Evolutionary conservation across 768 basidiomycete species (phyloP), one percentile per base, ranked within the genome.

Genomic region (Leccinum broughii): DNA sequence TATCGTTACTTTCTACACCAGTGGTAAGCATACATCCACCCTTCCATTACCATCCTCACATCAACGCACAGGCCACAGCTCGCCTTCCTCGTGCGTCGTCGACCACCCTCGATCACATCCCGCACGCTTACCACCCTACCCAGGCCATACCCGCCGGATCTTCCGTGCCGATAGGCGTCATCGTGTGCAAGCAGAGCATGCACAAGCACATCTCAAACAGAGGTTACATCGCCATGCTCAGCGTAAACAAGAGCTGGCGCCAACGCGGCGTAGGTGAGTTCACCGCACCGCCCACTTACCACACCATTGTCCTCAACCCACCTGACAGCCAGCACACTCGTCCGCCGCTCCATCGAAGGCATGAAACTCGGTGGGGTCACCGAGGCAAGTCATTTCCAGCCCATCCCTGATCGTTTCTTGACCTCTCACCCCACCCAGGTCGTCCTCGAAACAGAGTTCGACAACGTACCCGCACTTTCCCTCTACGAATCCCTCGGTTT

Each of bases 181-280:
- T 99, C 61, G 90, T 99, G 22, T 97, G 94, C 84, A 99, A 98
- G 80, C 96, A 97, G 76, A 94, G 94, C 67, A 81, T 84, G 72
- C 97, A 98, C 77, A 80, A 80, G 57, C 83, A 88, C 62, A 76
- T 78, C 41, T 78, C 85, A 10, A 92, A 94, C 71, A 77, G 97
- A 71, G 97, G 97, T 14, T 99, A 99, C 72, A 96, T 99, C 60
- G 97, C 95, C 39, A 98, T 98, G 97, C 84, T 98, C 57, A 93
- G 92, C 69, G 94, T 98, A 30, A 82, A 84, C 74, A 88, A 87
- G 74, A 75, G 80, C 41, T 97, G 87, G 84, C 81, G 96, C 39
- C 90, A 96, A 75, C 86, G 88, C 56, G 96, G 97, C 35, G 93
- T 98, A 72, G 93, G 94, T 94, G 73, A 72, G 90, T 83, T 13